Percentiles rank a stretch among this genome's conserved stretches.
These are phyloP conservation scores for Mimosa bimucronata DNA, from an alignment of 306 rosid genomes.

Conservation along the genomic window DNA sequence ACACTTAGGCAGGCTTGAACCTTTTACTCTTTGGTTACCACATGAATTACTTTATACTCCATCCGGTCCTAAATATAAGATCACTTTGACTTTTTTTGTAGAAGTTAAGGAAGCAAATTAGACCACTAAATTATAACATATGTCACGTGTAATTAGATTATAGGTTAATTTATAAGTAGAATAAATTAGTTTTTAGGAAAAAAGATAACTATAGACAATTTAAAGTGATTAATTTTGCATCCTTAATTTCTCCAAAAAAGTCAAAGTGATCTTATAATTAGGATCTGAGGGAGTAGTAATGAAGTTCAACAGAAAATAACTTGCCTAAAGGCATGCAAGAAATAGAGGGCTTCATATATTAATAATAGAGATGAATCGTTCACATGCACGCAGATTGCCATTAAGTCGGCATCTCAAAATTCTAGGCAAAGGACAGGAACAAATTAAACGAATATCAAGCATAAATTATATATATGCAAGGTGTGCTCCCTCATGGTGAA, in stretches of 20 bases:
- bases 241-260: no score
- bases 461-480: not conserved
- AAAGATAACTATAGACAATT: no score
- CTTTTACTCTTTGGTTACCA: not conserved
- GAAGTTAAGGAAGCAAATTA: no score
- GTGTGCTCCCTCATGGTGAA: not conserved
- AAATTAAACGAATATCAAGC: not conserved
- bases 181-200: no score
- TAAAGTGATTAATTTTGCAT: no score
- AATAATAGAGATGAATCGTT: not conserved
- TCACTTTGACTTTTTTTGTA: no score
- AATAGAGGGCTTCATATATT: not conserved
- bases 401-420: not conserved
- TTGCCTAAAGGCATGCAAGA: not conserved
- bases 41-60: not conserved
- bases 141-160: no score
- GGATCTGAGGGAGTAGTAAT: no score
- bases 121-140: no score
- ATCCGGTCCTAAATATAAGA: no score
- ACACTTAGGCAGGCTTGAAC: slow-evolving; percentile 16
- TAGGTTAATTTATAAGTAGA: no score
- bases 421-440: not conserved
- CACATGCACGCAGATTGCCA: not conserved
- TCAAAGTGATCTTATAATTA: no score
- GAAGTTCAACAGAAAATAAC: not conserved